Conservation (phyloP, 2,329 filamentous ascomycete species). For the Colletotrichum chrysophilum region DNA sequence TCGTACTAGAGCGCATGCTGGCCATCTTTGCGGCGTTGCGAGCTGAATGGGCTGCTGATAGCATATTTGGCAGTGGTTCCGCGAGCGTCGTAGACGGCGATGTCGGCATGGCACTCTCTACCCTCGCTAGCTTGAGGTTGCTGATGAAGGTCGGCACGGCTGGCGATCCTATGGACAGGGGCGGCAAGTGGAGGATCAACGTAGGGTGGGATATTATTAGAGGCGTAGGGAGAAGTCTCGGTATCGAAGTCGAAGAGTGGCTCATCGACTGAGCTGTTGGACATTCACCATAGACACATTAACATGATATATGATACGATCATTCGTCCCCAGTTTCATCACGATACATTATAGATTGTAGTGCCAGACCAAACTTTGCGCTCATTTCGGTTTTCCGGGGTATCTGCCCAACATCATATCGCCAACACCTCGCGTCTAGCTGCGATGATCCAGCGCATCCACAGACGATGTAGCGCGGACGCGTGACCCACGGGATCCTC, state of each 20-base stretch:
- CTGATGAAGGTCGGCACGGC: constrained; percentile 68
- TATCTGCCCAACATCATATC: not conserved
- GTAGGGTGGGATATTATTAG: constrained; percentile 80
- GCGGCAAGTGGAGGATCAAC: constrained; percentile 78
- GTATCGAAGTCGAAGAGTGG: constrained; percentile 82
- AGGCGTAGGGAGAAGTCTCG: constrained; percentile 73
- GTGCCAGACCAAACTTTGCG: not conserved
- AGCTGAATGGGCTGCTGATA: constrained; percentile 52
- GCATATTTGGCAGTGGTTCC: constrained; percentile 43
- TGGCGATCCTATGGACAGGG: constrained; percentile 70
- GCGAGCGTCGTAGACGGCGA: constrained; percentile 53
- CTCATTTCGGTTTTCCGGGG: not conserved
- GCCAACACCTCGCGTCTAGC: not conserved
- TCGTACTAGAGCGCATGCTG: constrained; percentile 78
- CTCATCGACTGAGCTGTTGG: constrained; percentile 60
- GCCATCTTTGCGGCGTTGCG: constrained; percentile 76
- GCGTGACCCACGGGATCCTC: not conserved
- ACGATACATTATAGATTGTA: not conserved
- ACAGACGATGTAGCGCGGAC: not conserved
- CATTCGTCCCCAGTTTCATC: not conserved
- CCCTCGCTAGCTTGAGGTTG: constrained; percentile 72
- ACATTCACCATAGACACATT: not conserved
- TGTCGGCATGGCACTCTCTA: constrained; percentile 71
- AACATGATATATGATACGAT: not conserved
- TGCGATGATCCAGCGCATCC: not conserved